These are phyloP conservation scores for Suhomyces pyralidae DNA, from an alignment of 805 yeast species.

Conservation along the genomic window DNA sequence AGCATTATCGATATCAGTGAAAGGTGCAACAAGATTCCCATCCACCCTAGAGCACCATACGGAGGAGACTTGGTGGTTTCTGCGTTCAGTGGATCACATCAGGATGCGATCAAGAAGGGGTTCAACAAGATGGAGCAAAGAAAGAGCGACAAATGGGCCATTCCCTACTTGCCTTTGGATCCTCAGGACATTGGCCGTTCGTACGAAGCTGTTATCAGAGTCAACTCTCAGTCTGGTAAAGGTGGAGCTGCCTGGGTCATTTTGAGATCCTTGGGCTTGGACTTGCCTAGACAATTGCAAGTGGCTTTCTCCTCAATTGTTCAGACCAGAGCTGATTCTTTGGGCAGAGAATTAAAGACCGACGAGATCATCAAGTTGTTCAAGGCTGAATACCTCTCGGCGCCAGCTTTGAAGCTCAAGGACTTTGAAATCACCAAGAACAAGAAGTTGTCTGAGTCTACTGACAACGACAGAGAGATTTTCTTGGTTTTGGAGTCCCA, in stretches of 20 bases:
- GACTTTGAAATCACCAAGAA: conserved; percentile 24
- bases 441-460: conserved; percentile 8
- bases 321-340: conserved; percentile 58
- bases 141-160: conserved; percentile 48
- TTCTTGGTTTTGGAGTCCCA: conserved; percentile 17
- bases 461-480: conserved; percentile 19
- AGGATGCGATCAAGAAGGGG: conserved; percentile 70
- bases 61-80: conserved; percentile 77
- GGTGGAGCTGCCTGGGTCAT: conserved; percentile 87
- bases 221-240: conserved; percentile 83
- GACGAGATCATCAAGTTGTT: conserved; percentile 62
- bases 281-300: conserved; percentile 70
- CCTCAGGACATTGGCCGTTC: conserved; percentile 79
- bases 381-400: conserved; percentile 48
- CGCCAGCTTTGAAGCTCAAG: conserved; percentile 13
- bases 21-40: conserved; percentile 73
- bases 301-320: conserved; percentile 64
- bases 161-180: conserved; percentile 78
- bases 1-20: conserved; percentile 66
- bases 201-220: conserved; percentile 80
- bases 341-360: conserved; percentile 68
- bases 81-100: conserved; percentile 75
- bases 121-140: conserved; percentile 53
- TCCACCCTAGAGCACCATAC: conserved; percentile 74
- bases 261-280: conserved; percentile 66